phyloP scores from a whole-genome alignment of 495 filamentous ascomycete species.

The Staphylotrichum tortipilum region DNA sequence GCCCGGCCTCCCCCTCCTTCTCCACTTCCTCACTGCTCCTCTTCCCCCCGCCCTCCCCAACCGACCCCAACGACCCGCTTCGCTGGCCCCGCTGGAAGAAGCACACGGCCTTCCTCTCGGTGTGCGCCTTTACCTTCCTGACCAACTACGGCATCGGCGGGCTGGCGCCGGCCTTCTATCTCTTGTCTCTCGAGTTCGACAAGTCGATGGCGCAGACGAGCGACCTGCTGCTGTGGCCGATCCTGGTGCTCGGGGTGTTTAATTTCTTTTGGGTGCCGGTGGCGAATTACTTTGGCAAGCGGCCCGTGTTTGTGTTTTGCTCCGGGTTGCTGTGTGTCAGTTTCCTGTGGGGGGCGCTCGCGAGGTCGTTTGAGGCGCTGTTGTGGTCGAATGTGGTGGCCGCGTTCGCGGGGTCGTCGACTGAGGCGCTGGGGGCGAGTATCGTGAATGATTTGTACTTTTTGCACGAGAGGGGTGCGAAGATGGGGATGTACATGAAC shows the following conservation, averaged over 20 bases:
- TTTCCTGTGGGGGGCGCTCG: slow-evolving; percentile 26
- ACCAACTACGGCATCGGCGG: slow-evolving; percentile 33
- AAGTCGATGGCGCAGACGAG: slow-evolving; percentile 20
- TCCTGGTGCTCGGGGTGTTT: slow-evolving; percentile 28
- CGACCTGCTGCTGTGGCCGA: slow-evolving; percentile 26
- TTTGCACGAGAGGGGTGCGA: slow-evolving; percentile 33
- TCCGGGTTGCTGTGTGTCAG: slow-evolving; percentile 27
- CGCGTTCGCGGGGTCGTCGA: slow-evolving; percentile 31
- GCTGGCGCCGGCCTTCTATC: slow-evolving; percentile 23
- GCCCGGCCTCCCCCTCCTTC: slow-evolving; percentile 1
- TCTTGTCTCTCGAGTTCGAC: slow-evolving; percentile 22
- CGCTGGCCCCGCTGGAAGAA: slow-evolving; percentile 28
- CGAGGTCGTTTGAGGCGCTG: slow-evolving; percentile 23
- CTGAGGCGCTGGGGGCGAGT: slow-evolving; percentile 30
- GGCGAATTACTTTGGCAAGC: slow-evolving; percentile 46
- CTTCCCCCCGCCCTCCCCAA: slow-evolving; percentile 25
- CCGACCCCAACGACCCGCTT: slow-evolving; percentile 31
- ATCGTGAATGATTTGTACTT: slow-evolving; percentile 38
- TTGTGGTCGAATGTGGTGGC: slow-evolving; percentile 29
- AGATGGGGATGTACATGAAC: slow-evolving; percentile 34
- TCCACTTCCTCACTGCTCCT: slow-evolving; percentile 20
- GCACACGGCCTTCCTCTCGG: slow-evolving; percentile 23
- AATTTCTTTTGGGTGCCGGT: slow-evolving; percentile 51
- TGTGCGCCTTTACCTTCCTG: slow-evolving; percentile 32
- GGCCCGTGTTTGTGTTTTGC: slow-evolving; percentile 42